phyloP scores from a whole-genome alignment of 2,329 filamentous ascomycete genomes.

The Sclerotinia sclerotiorum region DNA sequence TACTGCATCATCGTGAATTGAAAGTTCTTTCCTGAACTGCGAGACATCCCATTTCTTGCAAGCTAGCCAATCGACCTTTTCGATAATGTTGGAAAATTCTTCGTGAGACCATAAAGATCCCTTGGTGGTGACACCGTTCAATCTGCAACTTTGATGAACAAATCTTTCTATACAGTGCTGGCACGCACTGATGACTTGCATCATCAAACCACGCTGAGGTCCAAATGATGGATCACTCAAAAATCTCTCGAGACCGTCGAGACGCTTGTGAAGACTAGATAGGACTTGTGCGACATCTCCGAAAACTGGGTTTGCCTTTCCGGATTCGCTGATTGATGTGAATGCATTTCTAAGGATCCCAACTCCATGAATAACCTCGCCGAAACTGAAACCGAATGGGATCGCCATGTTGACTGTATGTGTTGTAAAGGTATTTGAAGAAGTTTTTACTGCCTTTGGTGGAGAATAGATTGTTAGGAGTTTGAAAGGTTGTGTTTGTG shows the following conservation, averaged over 20 bases:
- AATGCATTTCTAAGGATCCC: constrained; percentile 18
- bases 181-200: constrained; percentile 22
- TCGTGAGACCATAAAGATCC: constrained; percentile 21
- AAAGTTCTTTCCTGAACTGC: constrained; percentile 21
- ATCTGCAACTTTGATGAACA: constrained; percentile 21
- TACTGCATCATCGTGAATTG: constrained; percentile 20
- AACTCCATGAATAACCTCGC: constrained; percentile 21
- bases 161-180: constrained; percentile 22
- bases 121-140: constrained; percentile 19
- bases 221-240: constrained; percentile 13
- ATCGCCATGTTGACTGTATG: constrained; percentile 15
- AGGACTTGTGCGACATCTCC: constrained; percentile 19
- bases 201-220: constrained; percentile 20
- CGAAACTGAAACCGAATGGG: constrained; percentile 23
- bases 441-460: not conserved
- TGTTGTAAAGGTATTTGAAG: not conserved
- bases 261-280: constrained; percentile 16
- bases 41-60: constrained; percentile 22
- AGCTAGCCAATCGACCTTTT: constrained; percentile 18
- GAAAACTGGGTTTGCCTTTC: constrained; percentile 13
- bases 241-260: constrained; percentile 22
- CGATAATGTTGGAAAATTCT: constrained; percentile 19
- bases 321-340: constrained; percentile 17
- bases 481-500: not conserved
- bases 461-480: not conserved